These are phyloP conservation scores for Euphorbia neoarborescens DNA, from an alignment of 441 rosid genomes.

Conservation along the genomic window DNA sequence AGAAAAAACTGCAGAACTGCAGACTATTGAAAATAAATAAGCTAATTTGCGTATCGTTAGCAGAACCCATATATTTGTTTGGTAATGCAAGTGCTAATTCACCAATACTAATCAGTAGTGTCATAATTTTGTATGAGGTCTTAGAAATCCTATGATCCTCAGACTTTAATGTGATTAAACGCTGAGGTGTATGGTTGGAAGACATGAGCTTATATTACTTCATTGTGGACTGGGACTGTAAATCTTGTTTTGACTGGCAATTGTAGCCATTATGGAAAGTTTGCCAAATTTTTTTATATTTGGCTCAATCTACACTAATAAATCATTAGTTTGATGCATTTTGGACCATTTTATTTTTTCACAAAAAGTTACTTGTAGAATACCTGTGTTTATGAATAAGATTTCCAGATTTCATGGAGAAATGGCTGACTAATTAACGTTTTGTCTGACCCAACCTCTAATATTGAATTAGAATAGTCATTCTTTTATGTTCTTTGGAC, in stretches of 20 bases:
- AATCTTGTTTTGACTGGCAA: not conserved
- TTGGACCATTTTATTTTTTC: not conserved
- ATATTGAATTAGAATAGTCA: not conserved
- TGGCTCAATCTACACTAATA: not conserved
- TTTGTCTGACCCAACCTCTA: not conserved
- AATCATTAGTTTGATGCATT: not conserved
- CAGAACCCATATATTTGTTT: not conserved
- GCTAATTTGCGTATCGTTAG: not conserved
- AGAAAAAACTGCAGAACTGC: too few species aligned
- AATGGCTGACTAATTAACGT: not conserved
- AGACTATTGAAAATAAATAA: not conserved
- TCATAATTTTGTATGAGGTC: not conserved
- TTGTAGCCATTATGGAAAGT: not conserved
- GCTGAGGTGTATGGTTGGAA: not conserved
- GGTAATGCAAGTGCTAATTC: not conserved
- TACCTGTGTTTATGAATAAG: not conserved
- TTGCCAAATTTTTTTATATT: not conserved
- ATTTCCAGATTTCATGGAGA: not conserved
- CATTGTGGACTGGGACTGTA: not conserved
- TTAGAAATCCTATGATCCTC: not conserved
- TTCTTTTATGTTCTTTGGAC: not conserved
- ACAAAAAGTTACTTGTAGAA: not conserved
- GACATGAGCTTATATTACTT: not conserved
- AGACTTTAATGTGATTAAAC: not conserved
- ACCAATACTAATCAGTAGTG: not conserved